These are phyloP conservation scores for Brassica napus DNA, from an alignment of 345 rosid species.

Conservation along the genomic window Da-Ae NC_063438.1:4125501-4126000, in stretches of 20 bases:
- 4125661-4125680: slow-evolving; percentile 53
- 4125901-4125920: slow-evolving; percentile 66
- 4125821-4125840: slow-evolving; percentile 50
- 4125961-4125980: slow-evolving; percentile 77
- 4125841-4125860: slow-evolving; percentile 60
- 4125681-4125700: slow-evolving; percentile 61
- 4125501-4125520: slow-evolving; percentile 49
- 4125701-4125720: slow-evolving; percentile 57
- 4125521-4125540: slow-evolving; percentile 62
- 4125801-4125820: slow-evolving; percentile 56
- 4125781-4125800: slow-evolving; percentile 56
- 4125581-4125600: slow-evolving; percentile 47
- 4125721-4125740: slow-evolving; percentile 56
- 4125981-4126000: slow-evolving; percentile 77
- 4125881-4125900: slow-evolving; percentile 56
- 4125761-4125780: slow-evolving; percentile 45
- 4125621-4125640: slow-evolving; percentile 48
- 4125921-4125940: slow-evolving; percentile 64
- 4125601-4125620: slow-evolving; percentile 47
- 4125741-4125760: slow-evolving; percentile 66
- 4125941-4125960: slow-evolving; percentile 60
- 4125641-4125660: slow-evolving; percentile 81
- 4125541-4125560: slow-evolving; percentile 48
- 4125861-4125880: slow-evolving; percentile 62
- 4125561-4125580: slow-evolving; percentile 53